Base-by-base conservation (phyloP, 2,329 filamentous ascomycete species). In the Lojkania enalia region DNA sequence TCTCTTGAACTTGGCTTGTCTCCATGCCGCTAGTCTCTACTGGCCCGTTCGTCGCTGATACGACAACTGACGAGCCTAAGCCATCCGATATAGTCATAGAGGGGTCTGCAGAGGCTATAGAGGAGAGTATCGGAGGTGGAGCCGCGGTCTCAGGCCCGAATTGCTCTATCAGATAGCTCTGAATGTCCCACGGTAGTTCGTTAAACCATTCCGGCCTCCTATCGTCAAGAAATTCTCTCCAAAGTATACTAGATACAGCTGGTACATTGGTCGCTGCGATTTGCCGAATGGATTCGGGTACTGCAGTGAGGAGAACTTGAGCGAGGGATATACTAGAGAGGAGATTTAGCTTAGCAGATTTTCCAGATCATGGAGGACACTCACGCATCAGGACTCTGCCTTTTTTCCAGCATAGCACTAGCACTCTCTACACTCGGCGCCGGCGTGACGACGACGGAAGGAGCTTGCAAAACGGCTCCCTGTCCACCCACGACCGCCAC, bases 191-290 rank as follows among this genome's bases (percentile, higher is more conserved):
- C n/a, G 66, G 66, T 14, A 70, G 39, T 16, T 60, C 56, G 4
- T 39, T 33, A 20, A 70, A 70, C 66, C 67, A 70, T 12, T 55
- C 45, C 4, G 66, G 67, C 23, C 54, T 64, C 4, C 63, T 63
- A 16, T 62, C 51, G 20, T 67, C 63, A 2, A 69, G 44, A 21
- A 70, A 69, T 5, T 69, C 60, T 2, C 52, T 48, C 59, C 60
- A 65, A 5, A 70, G 39, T 5, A 69, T 63, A 41, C 61, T 62
- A 5, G 67, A 70, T 2, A 64, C 60, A 3, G 63, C 66, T 2
- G 65, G 64, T 20, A 67, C 40, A 27, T 70, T 66, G 2, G 67
- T 70, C 12, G 63, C 66, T 25, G 64, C 67, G 5, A 69, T 55
- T 38, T 63, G 49, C 31, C 65, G 64, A 11, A 70, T 51, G 21